Percentiles rank a stretch among this genome's conserved stretches.
Conservation (phyloP, 768 basidiomycete genomes). For the Panellus pusillus region DNA sequence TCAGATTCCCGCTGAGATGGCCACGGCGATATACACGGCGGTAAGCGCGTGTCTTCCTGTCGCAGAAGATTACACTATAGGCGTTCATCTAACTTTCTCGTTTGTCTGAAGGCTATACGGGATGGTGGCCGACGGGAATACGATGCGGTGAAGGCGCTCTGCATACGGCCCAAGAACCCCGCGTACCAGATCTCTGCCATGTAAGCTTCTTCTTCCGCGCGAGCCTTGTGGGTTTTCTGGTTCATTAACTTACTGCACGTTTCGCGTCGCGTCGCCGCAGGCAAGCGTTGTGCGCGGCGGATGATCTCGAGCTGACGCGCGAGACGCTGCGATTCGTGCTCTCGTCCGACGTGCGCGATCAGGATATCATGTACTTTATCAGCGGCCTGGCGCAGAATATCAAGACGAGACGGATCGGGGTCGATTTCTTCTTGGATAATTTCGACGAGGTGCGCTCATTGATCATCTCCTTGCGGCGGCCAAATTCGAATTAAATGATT, state of each 20-base stretch:
- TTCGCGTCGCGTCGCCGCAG: conserved; percentile 13
- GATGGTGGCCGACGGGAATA: conserved; percentile 12
- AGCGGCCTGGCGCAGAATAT: conserved; percentile 44
- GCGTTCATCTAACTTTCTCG: neutral
- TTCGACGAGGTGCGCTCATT: conserved; percentile 41
- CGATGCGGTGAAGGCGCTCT: conserved; percentile 8
- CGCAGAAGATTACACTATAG: neutral
- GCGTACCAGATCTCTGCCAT: conserved; percentile 15
- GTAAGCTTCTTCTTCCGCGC: conserved; percentile 6
- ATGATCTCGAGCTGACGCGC: conserved; percentile 42
- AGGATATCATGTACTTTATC: conserved; percentile 50
- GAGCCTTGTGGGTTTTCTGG: neutral
- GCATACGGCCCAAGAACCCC: conserved; percentile 8
- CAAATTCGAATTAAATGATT: conserved; percentile 5
- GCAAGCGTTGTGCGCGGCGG: conserved; percentile 51
- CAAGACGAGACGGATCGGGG: conserved; percentile 40
- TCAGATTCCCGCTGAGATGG: conserved; percentile 1
- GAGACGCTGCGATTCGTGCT: conserved; percentile 48
- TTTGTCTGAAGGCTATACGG: conserved; percentile 1
- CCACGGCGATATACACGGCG: conserved; percentile 9
- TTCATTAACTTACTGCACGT: conserved; percentile 2
- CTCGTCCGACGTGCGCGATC: conserved; percentile 31
- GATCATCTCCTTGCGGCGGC: conserved; percentile 1
- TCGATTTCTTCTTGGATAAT: conserved; percentile 51
- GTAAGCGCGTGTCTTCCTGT: conserved; percentile 1